These are phyloP conservation scores for Ceratonia siliqua DNA, from an alignment of 306 rosid genomes.

Conservation along the genomic window DNA sequence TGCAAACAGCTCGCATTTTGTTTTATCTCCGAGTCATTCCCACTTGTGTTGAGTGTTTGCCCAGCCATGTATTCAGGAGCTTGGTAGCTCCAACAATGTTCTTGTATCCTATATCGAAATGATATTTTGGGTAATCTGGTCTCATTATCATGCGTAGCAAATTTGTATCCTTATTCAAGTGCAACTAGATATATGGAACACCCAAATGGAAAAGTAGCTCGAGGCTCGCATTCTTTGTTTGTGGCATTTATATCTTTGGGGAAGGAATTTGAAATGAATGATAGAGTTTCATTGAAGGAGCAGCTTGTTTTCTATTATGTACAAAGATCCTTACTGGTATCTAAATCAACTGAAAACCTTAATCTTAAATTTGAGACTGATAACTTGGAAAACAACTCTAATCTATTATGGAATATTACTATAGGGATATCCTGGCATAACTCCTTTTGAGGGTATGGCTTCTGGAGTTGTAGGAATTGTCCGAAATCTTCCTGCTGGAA, in stretches of 20 bases:
- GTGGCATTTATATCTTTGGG: conserved; percentile 66
- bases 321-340: conserved; percentile 77
- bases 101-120: conserved; percentile 74
- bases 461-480: conserved; percentile 81
- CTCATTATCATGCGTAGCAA: conserved; percentile 19
- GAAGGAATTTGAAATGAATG: conserved; percentile 56
- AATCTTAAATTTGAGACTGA: conserved; percentile 20
- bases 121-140: conserved; percentile 9
- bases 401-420: conserved; percentile 33
- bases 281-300: conserved; percentile 68
- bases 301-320: conserved; percentile 85
- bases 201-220: conserved; percentile 79
- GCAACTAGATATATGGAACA: conserved; percentile 82
- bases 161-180: conserved; percentile 45
- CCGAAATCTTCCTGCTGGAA: conserved; percentile 90
- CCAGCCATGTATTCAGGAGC: conserved; percentile 58
- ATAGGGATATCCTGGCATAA: conserved; percentile 81
- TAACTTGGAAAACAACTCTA: conserved; percentile 13
- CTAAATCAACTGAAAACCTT: conserved; percentile 12
- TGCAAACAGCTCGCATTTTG: conserved; percentile 83
- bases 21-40: conserved; percentile 83
- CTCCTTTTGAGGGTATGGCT: conserved; percentile 97
- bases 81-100: conserved; percentile 76
- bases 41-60: conserved; percentile 71
- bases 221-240: conserved; percentile 84